phyloP scores from a whole-genome alignment of 2,329 filamentous ascomycete species.

The Cercospora sp. region DNA sequence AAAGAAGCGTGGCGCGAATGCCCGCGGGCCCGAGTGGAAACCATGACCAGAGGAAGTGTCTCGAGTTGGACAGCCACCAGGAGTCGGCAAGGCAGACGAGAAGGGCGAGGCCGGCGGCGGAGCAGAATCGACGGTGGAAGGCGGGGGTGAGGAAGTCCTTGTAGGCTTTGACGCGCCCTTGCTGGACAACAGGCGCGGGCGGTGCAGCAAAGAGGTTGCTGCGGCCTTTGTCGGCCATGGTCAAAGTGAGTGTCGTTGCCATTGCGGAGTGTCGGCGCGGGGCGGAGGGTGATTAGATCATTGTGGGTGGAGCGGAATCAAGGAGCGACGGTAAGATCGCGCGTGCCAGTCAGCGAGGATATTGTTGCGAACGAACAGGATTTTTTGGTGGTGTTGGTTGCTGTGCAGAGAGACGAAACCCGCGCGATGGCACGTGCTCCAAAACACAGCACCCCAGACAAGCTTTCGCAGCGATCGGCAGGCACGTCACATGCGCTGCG shows the following conservation, averaged over 20 bases:
- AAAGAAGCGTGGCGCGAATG: constrained; percentile 72
- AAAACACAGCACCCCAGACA: background rate
- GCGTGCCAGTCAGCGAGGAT: background rate
- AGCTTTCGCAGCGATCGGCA: constrained; percentile 7
- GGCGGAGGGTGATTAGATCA: background rate
- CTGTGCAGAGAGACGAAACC: constrained; percentile 3
- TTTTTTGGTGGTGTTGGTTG: background rate
- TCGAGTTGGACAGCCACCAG: constrained; percentile 67
- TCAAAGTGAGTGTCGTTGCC: background rate
- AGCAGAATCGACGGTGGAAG: constrained; percentile 81
- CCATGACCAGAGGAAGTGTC: constrained; percentile 68
- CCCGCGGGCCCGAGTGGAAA: constrained; percentile 77
- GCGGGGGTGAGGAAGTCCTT: constrained; percentile 89
- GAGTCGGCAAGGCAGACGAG: constrained; percentile 72
- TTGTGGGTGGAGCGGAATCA: background rate
- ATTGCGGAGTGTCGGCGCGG: background rate
- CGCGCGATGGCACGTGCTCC: constrained; percentile 5
- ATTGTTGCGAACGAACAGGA: background rate
- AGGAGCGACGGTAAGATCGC: background rate
- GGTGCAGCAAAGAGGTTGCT: constrained; percentile 8
- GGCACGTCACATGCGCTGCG: constrained; percentile 16
- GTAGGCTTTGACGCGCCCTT: constrained; percentile 58
- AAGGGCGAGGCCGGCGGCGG: constrained; percentile 69
- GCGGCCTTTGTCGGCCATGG: constrained; percentile 8
- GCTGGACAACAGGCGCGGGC: constrained; percentile 44